phyloP scores from a whole-genome alignment of 441 rosid genomes.

The Arabidopsis lyrata region DNA sequence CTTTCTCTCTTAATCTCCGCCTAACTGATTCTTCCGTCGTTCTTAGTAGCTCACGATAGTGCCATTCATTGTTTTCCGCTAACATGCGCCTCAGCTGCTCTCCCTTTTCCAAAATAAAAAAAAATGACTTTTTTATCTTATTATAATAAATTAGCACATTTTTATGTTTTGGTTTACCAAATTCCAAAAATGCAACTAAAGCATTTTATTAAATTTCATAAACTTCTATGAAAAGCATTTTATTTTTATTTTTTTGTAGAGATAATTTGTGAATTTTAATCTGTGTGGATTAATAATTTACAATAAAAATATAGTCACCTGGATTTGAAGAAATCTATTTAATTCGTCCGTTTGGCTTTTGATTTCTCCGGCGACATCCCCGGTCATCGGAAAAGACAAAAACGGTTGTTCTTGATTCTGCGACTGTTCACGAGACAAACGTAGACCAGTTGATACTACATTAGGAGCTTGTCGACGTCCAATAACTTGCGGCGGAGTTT shows the following conservation, averaged over 20 bases:
- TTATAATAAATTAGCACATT: not conserved
- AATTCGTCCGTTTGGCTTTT: slow-evolving; percentile 78
- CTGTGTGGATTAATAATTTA: not conserved
- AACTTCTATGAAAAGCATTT: slow-evolving; percentile 12
- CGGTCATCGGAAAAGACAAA: slow-evolving; percentile 48
- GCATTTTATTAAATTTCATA: not conserved
- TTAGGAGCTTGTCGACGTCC: slow-evolving; percentile 55
- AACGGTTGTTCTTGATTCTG: slow-evolving; percentile 37
- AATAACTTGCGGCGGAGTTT: slow-evolving; percentile 60
- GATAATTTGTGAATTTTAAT: not conserved
- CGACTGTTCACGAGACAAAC: slow-evolving; percentile 65
- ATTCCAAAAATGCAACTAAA: not conserved
- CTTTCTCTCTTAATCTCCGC: slow-evolving; percentile 69
- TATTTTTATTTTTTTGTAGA: not conserved
- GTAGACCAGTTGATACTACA: slow-evolving; percentile 89
- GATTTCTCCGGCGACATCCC: slow-evolving; percentile 67
- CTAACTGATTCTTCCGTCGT: slow-evolving; percentile 67
- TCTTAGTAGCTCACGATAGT: slow-evolving; percentile 70
- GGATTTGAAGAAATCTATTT: slow-evolving; percentile 76
- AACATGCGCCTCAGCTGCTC: slow-evolving; percentile 77
- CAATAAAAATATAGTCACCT: slow-evolving; percentile 52
- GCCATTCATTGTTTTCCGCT: slow-evolving; percentile 70
- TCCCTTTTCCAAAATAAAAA: slow-evolving; percentile 51
- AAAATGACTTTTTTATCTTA: not conserved
- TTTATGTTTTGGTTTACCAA: not conserved